Base-by-base conservation (phyloP, 768 basidiomycete genomes). In the Coprinopsis marcescibilis region DNA sequence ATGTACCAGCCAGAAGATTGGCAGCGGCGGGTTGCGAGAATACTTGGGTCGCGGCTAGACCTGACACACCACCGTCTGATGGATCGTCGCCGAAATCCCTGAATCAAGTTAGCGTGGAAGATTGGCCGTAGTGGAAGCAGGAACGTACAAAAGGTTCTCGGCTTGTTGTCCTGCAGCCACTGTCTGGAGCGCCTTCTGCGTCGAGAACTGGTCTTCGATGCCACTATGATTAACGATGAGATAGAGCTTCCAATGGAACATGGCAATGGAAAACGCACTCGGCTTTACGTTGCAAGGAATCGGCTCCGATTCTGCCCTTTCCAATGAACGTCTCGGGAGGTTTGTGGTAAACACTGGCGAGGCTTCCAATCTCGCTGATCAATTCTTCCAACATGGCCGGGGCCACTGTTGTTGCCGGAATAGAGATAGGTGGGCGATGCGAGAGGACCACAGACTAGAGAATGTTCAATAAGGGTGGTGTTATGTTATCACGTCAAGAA, bases 271-370 rank as follows among this genome's bases (percentile, higher is more conserved):
- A 48, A 23, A 69, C 82, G 29, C 49, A 84, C 82, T 83, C 83
- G 45, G 64, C 56, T 46, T 70, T 78, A 64, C 75, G 83, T 52
- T 81, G 78, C 55, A 94, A 71, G 4, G 85, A 72, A 55, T 93
- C 90, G 0, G 82, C 89, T 6, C 91, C 85, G 47, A 97, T 73
- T 39, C 94, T 76, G 6, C 96, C 95, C 53, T 82, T 81, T 0
- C 95, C 96, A 46, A 99, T 80, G 58, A 99, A 99, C 0, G 96
- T 97, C 61, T 92, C 89, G 27, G 83, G 83, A 0, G 96, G 96
- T 64, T 96, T 97, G 69, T 99, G 96, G 61, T 99, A 99, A 2
- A 95, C 92, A 59, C 92, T 95, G 4, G 92, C 90, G 15, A 98
- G 68, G 35, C 77, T 82, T 1, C 90, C 91, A 17, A 98, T 78